Evolutionary conservation across 352 stramenopile genomes (phyloP).

Genomic region (Phytopythium kandeliae): DNA sequence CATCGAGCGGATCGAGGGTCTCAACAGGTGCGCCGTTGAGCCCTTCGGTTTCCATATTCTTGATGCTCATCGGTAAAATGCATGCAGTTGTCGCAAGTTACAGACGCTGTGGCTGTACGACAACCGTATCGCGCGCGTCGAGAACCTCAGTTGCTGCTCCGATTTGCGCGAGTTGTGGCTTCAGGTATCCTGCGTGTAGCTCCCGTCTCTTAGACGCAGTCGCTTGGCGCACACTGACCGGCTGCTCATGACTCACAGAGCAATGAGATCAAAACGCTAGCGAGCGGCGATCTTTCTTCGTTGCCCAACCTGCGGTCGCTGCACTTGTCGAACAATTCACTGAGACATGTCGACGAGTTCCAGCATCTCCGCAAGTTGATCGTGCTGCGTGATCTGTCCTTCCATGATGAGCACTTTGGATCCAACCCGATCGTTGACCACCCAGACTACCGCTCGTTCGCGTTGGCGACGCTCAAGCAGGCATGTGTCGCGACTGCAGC

Average conservation of each 20-base stretch:
- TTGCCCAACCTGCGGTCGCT: conserved; percentile 72
- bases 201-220: no score
- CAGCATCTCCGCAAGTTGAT: conserved; percentile 53
- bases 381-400: conserved; percentile 43
- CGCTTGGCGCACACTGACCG: no score
- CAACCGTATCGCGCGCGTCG: conserved; percentile 58
- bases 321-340: conserved; percentile 67
- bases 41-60: no score
- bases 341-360: conserved; percentile 68
- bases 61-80: no score
- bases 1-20: conserved; percentile 71
- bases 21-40: conserved; percentile 31
- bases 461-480: conserved; percentile 60
- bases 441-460: conserved; percentile 66
- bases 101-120: conserved; percentile 73
- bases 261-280: conserved; percentile 57
- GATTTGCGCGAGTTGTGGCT: conserved; percentile 83
- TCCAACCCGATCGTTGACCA: conserved; percentile 62
- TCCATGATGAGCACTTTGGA: conserved; percentile 84
- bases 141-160: conserved; percentile 52
- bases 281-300: conserved; percentile 38
- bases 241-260: conserved; percentile 18
- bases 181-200: conserved; percentile 28
- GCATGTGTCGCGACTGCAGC: no score
- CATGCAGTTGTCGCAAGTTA: conserved; percentile 60